Conservation (phyloP, 1,284 basidiomycete genomes). For the Ceratobasidium sp. region DNA sequence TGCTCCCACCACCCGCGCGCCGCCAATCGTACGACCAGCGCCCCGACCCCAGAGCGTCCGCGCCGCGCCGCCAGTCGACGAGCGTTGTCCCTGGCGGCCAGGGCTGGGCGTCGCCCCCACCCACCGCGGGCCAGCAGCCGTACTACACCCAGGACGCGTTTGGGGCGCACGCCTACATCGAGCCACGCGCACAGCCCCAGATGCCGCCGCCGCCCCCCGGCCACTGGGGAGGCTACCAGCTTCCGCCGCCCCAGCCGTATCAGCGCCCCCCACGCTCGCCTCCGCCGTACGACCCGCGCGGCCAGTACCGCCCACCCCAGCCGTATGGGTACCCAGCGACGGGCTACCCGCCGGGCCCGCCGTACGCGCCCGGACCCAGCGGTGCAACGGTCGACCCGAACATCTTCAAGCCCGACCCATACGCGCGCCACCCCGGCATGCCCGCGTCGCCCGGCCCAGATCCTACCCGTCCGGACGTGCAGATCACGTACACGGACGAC, state of each 20-base stretch:
- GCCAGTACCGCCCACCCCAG: constrained; percentile 4
- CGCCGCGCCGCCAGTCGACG: constrained; percentile 27
- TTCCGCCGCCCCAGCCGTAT: constrained; percentile 26
- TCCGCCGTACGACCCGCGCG: constrained; percentile 17
- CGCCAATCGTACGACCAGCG: constrained; percentile 24
- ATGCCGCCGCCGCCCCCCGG: constrained; percentile 8
- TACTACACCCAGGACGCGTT: constrained; percentile 33
- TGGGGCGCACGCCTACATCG: constrained; percentile 30
- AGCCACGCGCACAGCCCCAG: constrained; percentile 24
- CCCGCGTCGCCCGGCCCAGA: constrained; percentile 8
- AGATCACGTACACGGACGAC: constrained; percentile 84
- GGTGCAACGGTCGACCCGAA: constrained; percentile 38
- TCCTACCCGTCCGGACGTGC: constrained; percentile 55
- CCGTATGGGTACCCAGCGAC: background rate
- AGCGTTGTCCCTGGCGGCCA: background rate
- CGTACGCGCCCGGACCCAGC: constrained; percentile 30
- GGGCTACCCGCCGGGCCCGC: constrained; percentile 6
- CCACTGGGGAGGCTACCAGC: constrained; percentile 32
- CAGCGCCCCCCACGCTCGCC: constrained; percentile 19
- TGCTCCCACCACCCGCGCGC: constrained; percentile 17
- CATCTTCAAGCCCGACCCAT: constrained; percentile 40
- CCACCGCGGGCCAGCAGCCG: background rate
- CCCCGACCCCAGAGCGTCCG: constrained; percentile 11
- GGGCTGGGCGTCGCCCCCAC: constrained; percentile 20
- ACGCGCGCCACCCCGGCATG: constrained; percentile 33